Evolutionary conservation across 441 rosid genomes (phyloP).

Genomic region (Biscutella laevigata): DNA sequence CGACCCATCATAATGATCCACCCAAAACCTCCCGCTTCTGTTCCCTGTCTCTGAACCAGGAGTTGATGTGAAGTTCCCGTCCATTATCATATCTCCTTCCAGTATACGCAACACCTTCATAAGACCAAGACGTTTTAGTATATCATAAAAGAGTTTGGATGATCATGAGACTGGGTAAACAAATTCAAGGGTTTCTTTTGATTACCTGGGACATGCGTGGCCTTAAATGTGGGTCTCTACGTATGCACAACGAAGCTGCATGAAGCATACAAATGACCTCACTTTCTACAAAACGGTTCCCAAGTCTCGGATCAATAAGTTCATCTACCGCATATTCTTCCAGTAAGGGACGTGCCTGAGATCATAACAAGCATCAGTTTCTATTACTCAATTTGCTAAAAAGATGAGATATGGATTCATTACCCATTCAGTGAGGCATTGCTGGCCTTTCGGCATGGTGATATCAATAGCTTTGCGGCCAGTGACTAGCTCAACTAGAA

Average conservation of each 20-base stretch:
- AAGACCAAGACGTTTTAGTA: conserved; percentile 1
- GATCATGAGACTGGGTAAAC: not conserved
- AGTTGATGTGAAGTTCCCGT: conserved; percentile 50
- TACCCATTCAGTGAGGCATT: conserved; percentile 98
- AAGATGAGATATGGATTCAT: not conserved
- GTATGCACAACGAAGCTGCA: conserved; percentile 81
- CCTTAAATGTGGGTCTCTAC: conserved; percentile 79
- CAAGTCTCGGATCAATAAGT: conserved; percentile 66
- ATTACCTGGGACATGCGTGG: conserved; percentile 96
- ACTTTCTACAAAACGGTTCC: conserved; percentile 45
- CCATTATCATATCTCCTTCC: conserved; percentile 84
- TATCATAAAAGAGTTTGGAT: not conserved
- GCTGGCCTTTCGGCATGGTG: conserved; percentile 87
- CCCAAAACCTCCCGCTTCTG: conserved; percentile 67
- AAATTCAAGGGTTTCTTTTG: not conserved
- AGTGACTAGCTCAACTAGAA: conserved; percentile 84
- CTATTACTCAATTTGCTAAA: not conserved
- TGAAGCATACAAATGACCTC: conserved; percentile 87
- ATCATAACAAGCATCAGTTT: conserved; percentile 14
- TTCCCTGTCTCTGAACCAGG: conserved; percentile 73
- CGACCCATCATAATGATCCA: conserved; percentile 44
- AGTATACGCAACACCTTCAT: conserved; percentile 76
- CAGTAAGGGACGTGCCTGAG: conserved; percentile 90
- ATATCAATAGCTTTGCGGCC: conserved; percentile 97
- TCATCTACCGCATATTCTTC: conserved; percentile 73